Base-by-base conservation (phyloP, 768 basidiomycete genomes). In the Arthromyces matolae region DNA sequence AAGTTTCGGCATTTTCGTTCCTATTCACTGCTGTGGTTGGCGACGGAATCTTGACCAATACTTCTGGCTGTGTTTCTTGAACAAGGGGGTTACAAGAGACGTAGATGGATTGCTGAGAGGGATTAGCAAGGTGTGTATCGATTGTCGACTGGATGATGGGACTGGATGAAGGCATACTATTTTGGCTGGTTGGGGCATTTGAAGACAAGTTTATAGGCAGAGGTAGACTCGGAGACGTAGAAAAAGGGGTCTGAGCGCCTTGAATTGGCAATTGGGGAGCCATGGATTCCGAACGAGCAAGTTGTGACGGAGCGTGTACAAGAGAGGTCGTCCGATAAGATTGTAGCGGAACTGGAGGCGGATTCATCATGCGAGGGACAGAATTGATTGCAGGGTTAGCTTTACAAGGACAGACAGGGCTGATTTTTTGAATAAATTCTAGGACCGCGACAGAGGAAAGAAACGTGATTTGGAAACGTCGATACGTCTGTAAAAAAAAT, bases 401-500 rank as follows among this genome's bases (percentile, higher is more conserved):
- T 62, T 82, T 85, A 71, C 88, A 91, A 4, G 87, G 88, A 59
- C 88, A 90, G 32, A 89, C 77, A 5, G 75, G 68, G 38, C 77
- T 75, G 56, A 90, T 81, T 4, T 76, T 66, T 23, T 80, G 72
- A 47, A 89, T 76, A 51, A 86, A 84, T 52, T 79, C 75, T 2
- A 68, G 60, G 0, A 81, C 78, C 25, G 77, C 73, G 3, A 61
- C 49, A 13, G 69, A 42, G n/a, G 74, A 71, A 42, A 70, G 60
- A 52, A 91, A 89, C 18, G 82, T 81, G 23, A 89, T 74, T 60
- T 91, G 88, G 56, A 91, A 87, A 13, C 88, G 83, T 42, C 84
- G 80, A 61, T 83, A 87, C 2, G 71, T 66, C 88, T 89, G 51
- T n/a, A 6, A 42, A 44, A 45, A 20, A 12, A 22, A 47, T 29